Conservation (phyloP, 2,329 filamentous ascomycete genomes). For the Xylaria sp. region DNA sequence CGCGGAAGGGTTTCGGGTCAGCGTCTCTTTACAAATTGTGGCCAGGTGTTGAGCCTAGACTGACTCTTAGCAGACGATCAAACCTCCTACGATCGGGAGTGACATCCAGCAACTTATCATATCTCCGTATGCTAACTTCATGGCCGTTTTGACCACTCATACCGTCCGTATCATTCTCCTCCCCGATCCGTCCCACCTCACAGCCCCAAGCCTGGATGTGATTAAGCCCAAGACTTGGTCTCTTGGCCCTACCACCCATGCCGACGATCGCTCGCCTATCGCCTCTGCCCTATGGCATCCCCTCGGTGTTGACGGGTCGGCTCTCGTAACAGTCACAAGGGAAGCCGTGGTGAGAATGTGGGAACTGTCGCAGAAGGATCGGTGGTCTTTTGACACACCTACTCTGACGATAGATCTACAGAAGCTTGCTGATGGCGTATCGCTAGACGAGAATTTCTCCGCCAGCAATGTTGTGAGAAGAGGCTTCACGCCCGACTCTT, state of each 20-base stretch:
- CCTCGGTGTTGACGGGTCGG: slow-evolving; percentile 81
- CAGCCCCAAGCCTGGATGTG: slow-evolving; percentile 72
- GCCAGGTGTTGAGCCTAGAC: slow-evolving; percentile 9
- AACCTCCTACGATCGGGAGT: slow-evolving; percentile 79
- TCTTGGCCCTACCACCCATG: slow-evolving; percentile 91
- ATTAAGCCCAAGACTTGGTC: slow-evolving; percentile 89
- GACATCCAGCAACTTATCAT: slow-evolving; percentile 87
- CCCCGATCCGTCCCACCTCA: slow-evolving; percentile 81
- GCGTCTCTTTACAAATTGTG: slow-evolving; percentile 22
- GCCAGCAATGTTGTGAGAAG: slow-evolving; percentile 79
- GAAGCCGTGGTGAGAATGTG: slow-evolving; percentile 91
- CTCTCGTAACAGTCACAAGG: slow-evolving; percentile 86
- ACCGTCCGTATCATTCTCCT: slow-evolving; percentile 90
- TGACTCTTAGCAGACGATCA: slow-evolving; percentile 69
- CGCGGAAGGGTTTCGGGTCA: slow-evolving; percentile 61
- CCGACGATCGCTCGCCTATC: slow-evolving; percentile 84
- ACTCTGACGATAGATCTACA: slow-evolving; percentile 87
- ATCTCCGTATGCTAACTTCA: slow-evolving; percentile 82
- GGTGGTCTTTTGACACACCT: slow-evolving; percentile 87
- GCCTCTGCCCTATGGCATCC: slow-evolving; percentile 92
- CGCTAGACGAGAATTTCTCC: slow-evolving; percentile 83
- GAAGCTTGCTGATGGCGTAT: slow-evolving; percentile 87
- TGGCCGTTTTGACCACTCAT: slow-evolving; percentile 87
- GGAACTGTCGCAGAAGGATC: slow-evolving; percentile 86
- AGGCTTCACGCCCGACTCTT: slow-evolving; percentile 86